Percentiles rank a stretch among this genome's conserved stretches.
phyloP scores from a whole-genome alignment of 352 stramenopile species.

The Nothophytophthora sp. region DNA sequence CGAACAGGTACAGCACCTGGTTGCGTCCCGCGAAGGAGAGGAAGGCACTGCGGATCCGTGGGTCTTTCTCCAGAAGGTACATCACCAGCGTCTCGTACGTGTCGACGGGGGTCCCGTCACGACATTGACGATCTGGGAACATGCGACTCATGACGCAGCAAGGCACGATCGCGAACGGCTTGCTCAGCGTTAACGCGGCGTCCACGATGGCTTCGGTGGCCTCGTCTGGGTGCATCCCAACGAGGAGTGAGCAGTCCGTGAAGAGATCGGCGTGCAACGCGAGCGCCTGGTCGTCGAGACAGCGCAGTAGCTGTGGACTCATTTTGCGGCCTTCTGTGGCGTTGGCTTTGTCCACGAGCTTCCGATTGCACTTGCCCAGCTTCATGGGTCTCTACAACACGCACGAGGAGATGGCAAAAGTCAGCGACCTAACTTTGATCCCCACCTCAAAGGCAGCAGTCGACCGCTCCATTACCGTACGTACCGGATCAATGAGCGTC shows the following conservation, averaged over 20 bases:
- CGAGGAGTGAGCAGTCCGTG: slow-evolving; percentile 87
- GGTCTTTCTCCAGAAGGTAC: slow-evolving; percentile 78
- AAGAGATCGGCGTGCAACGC: too few relatives aligned
- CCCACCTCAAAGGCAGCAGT: background rate
- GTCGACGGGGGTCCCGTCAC: slow-evolving; percentile 52
- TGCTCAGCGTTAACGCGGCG: slow-evolving; percentile 85
- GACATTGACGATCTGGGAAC: slow-evolving; percentile 76
- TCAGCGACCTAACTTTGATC: background rate
- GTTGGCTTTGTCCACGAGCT: slow-evolving; percentile 70
- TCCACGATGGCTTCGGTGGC: slow-evolving; percentile 96
- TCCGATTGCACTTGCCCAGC: slow-evolving; percentile 68
- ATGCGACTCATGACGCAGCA: slow-evolving; percentile 95
- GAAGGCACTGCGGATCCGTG: slow-evolving; percentile 56
- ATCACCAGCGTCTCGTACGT: slow-evolving; percentile 81
- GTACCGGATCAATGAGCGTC: slow-evolving; percentile 83
- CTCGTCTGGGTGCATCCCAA: slow-evolving; percentile 96
- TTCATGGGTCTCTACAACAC: slow-evolving; percentile 78
- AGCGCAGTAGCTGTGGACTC: too few relatives aligned
- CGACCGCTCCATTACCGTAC: slow-evolving; percentile 10
- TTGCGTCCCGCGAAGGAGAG: slow-evolving; percentile 87
- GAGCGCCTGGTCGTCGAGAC: too few relatives aligned
- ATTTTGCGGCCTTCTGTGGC: too few relatives aligned
- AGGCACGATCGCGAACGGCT: slow-evolving; percentile 96
- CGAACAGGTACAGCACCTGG: slow-evolving; percentile 80
- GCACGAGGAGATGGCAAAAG: too few relatives aligned